phyloP scores from a whole-genome alignment of 179 eudicot species.

The Pouteria campechiana region DNA sequence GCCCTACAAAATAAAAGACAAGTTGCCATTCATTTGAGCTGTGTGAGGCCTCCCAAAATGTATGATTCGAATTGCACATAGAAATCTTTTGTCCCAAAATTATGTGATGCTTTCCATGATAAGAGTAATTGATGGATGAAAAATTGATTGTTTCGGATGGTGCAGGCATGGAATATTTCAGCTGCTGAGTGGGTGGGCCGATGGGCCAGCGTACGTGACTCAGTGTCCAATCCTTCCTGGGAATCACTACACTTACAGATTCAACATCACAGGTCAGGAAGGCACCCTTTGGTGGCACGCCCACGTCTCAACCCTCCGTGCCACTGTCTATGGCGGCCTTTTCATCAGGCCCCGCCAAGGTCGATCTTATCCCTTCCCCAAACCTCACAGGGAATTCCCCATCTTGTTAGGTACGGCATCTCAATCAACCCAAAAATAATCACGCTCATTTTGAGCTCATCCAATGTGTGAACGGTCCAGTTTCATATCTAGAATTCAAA shows the following conservation, averaged over 20 bases:
- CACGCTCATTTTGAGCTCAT: too few relatives aligned
- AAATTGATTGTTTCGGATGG: too few relatives aligned
- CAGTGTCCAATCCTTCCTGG: slow-evolving; percentile 58
- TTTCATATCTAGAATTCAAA: too few relatives aligned
- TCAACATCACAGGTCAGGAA: slow-evolving; percentile 40
- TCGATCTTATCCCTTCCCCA: slow-evolving; percentile 36
- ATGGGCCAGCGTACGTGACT: slow-evolving; percentile 47
- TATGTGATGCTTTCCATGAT: too few relatives aligned
- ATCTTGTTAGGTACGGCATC: slow-evolving; percentile 55
- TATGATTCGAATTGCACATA: too few relatives aligned
- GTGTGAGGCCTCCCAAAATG: too few relatives aligned
- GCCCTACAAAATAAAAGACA: too few relatives aligned
- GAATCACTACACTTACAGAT: slow-evolving; percentile 37
- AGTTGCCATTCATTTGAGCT: too few relatives aligned
- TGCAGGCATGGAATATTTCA: slow-evolving; percentile 65
- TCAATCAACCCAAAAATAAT: too few relatives aligned
- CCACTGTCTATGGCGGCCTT: slow-evolving; percentile 61
- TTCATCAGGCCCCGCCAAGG: slow-evolving; percentile 41
- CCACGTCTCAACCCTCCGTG: slow-evolving; percentile 47
- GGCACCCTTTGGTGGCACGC: slow-evolving; percentile 87
- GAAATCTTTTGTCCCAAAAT: too few relatives aligned
- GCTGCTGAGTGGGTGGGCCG: slow-evolving; percentile 45
- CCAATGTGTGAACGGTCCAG: too few relatives aligned
- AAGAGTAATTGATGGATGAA: too few relatives aligned
- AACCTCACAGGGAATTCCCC: slow-evolving; percentile 37